These are phyloP conservation scores for Aspergillus ochraceus DNA, from an alignment of 2,329 filamentous ascomycete genomes.

Conservation along the genomic window DNA sequence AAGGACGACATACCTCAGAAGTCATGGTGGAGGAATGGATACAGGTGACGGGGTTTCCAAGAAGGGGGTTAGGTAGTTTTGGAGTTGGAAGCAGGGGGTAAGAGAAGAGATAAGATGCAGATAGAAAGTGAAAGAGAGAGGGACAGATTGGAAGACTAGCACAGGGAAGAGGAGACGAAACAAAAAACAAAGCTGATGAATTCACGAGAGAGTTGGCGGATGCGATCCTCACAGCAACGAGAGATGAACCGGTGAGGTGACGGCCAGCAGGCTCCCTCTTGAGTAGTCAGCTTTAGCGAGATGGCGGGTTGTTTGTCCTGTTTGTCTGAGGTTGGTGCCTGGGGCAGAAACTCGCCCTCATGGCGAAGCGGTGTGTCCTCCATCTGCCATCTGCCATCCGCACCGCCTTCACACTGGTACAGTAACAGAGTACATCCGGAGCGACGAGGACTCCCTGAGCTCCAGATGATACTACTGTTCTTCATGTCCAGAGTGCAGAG, in stretches of 20 bases:
- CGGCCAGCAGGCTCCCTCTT: slow-evolving; percentile 7
- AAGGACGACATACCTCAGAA: slow-evolving; percentile 59
- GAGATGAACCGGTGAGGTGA: slow-evolving; percentile 29
- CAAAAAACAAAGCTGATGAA: slow-evolving; percentile 13
- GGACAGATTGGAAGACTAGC: slow-evolving; percentile 12
- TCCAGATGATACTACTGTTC: no score
- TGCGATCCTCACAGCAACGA: slow-evolving; percentile 25
- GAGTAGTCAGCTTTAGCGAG: slow-evolving; percentile 25
- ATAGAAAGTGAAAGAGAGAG: slow-evolving; percentile 7
- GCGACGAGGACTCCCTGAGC: no score
- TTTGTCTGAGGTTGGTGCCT: slow-evolving; percentile 14
- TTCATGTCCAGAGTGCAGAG: no score
- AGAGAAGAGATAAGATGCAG: slow-evolving; percentile 14
- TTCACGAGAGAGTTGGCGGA: slow-evolving; percentile 20
- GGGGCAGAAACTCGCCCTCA: slow-evolving; percentile 8
- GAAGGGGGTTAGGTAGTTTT: slow-evolving; percentile 24
- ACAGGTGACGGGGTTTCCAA: slow-evolving; percentile 36
- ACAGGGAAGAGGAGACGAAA: slow-evolving; percentile 11
- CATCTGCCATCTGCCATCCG: no score
- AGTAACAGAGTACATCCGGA: no score
- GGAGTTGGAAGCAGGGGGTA: slow-evolving; percentile 13
- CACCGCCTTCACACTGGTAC: no score
- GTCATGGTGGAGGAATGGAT: slow-evolving; percentile 56
- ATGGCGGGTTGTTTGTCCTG: slow-evolving; percentile 22
- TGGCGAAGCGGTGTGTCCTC: neutral